Evolutionary conservation across 805 yeast genomes (phyloP), one percentile per base, ranked within the genome.

Genomic region (Candida methanosorbosa): DNA sequence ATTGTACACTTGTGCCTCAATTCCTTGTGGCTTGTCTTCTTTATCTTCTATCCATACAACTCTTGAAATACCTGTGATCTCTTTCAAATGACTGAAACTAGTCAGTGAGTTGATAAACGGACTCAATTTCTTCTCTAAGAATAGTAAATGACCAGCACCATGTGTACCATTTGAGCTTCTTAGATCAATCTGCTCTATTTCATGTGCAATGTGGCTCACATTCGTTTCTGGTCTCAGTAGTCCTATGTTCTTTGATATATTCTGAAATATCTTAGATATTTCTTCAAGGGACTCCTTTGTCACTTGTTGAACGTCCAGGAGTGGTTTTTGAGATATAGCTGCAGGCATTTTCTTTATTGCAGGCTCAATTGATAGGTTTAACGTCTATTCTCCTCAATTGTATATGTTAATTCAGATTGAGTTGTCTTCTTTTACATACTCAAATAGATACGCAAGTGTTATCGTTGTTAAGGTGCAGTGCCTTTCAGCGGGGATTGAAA

Each of bases 31-130:
- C 23, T 25, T 25, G 17, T 34, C 26, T 21, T 32, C 35, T 3
- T 18, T 13, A 23, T 44, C 49, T 27, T 54, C 54, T 16, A 52
- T 42, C 61, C 60, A 57, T 3, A 55, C 33, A 21, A 56, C 58
- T 20, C 45, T 44, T 4, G 30, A 40, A 9, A 57, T 50, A 11
- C 41, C 39, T 14, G 59, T 46, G 30, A 39, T 29, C 28, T 45
- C 38, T 27, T 47, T 40, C 31, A 57, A 43, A 19, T 44, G 42
- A 5, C 50, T 44, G 38, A 57, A 56, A 12, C 42, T 38, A 5
- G 59, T 45, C 28, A 57, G 33, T 14, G 43, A 39, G 36, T 57
- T 52, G 19, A 57, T 42, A 9, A 38, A 33, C 14, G 45, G 43
- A 12, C 55, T 46, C 12, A 56, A 33, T 14, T 42, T 30, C 27